These are phyloP conservation scores for Chytridium lagenaria DNA, from an alignment of 371 early-diverging fungal species.

Conservation along the genomic window DNA sequence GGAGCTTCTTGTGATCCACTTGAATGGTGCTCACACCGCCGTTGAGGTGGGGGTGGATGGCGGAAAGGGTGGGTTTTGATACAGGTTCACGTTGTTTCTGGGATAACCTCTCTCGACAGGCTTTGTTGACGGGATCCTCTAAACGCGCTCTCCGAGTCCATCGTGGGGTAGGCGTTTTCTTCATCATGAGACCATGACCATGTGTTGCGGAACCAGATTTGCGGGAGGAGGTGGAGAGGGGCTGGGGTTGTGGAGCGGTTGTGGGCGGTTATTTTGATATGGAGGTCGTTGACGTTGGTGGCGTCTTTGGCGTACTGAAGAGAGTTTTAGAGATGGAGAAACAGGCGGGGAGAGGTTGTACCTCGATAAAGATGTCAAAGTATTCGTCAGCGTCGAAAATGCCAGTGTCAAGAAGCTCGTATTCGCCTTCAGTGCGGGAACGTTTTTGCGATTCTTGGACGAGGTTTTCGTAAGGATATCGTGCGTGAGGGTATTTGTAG, in stretches of 20 bases:
- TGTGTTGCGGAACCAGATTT: constrained; percentile 38
- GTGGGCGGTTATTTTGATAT: constrained; percentile 28
- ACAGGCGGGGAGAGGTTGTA: background rate
- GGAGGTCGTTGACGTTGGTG: constrained; percentile 27
- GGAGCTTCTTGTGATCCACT: constrained; percentile 1
- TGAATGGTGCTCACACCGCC: no score
- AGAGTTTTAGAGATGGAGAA: background rate
- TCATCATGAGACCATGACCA: constrained; percentile 28
- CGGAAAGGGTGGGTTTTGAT: no score
- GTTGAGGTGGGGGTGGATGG: no score
- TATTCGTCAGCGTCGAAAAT: constrained; percentile 35
- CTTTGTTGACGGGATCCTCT: no score
- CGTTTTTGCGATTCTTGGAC: constrained; percentile 26
- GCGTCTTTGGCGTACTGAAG: constrained; percentile 36
- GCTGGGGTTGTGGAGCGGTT: constrained; percentile 31
- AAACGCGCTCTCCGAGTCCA: constrained; percentile 12
- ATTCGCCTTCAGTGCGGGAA: constrained; percentile 34
- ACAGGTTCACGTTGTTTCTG: no score
- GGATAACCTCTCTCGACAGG: no score
- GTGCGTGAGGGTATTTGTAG: constrained; percentile 40
- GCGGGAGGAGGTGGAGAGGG: constrained; percentile 36
- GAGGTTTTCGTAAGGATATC: constrained; percentile 37
- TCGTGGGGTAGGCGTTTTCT: background rate
- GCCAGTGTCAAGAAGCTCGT: constrained; percentile 38
- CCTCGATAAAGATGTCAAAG: constrained; percentile 39